Conservation (phyloP, 1,139 yeast species). For the Kurtzmaniella natalensis region DNA sequence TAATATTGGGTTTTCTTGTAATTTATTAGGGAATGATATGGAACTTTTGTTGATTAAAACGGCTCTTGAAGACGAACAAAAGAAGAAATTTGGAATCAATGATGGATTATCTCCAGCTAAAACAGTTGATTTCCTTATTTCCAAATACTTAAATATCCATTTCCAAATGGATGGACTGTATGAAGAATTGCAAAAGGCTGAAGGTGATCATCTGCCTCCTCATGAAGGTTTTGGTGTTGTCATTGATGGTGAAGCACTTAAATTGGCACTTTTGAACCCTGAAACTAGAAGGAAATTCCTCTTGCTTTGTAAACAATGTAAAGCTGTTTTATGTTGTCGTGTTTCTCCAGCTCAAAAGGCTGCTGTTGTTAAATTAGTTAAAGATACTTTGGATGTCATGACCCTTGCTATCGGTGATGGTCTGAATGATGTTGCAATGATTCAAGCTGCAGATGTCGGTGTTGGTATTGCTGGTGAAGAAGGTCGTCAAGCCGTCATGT, state of each 20-base stretch:
- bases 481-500: slow-evolving; percentile 66
- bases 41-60: slow-evolving; percentile 60
- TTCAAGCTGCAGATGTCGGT: slow-evolving; percentile 62
- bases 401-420: slow-evolving; percentile 67
- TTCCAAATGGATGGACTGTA: slow-evolving; percentile 24
- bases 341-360: slow-evolving; percentile 67
- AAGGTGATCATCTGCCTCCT: slow-evolving; percentile 49
- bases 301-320: slow-evolving; percentile 54
- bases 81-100: slow-evolving; percentile 27
- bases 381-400: slow-evolving; percentile 49
- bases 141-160: slow-evolving; percentile 35
- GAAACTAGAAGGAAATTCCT: slow-evolving; percentile 39
- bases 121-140: slow-evolving; percentile 29
- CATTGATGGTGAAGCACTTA: slow-evolving; percentile 54
- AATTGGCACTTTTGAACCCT: slow-evolving; percentile 30
- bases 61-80: slow-evolving; percentile 28
- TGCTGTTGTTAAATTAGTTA: slow-evolving; percentile 50
- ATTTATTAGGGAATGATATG: slow-evolving; percentile 82
- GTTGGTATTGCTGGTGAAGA: slow-evolving; percentile 69
- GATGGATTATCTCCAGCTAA: slow-evolving; percentile 24
- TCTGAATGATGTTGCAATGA: slow-evolving; percentile 68
- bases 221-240: slow-evolving; percentile 43
- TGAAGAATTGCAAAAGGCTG: slow-evolving; percentile 20
- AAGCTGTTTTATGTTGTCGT: slow-evolving; percentile 59
- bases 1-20: slow-evolving; percentile 95